These are phyloP conservation scores for Phytophthora meadii DNA, from an alignment of 352 stramenopile genomes.

Conservation along the genomic window DNA sequence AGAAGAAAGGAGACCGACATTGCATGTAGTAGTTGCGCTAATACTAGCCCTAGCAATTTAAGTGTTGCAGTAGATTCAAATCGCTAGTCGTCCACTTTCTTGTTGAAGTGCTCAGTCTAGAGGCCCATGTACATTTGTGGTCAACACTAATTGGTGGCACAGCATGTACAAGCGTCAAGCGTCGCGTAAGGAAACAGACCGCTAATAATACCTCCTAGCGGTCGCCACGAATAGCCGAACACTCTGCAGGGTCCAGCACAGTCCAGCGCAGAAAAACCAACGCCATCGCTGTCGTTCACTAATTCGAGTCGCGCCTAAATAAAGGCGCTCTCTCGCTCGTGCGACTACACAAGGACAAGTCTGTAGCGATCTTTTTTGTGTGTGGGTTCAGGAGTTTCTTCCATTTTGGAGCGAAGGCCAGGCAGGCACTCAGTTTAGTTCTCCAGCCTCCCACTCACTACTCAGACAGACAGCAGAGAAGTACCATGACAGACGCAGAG, in stretches of 20 bases:
- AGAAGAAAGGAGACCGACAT: conserved; percentile 90
- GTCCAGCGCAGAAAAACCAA: conserved; percentile 5
- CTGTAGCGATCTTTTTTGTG: conserved; percentile 28
- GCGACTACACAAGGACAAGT: conserved; percentile 3
- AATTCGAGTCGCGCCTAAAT: conserved; percentile 10
- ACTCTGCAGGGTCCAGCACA: not conserved
- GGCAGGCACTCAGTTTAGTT: conserved; percentile 38
- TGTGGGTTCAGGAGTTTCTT: conserved; percentile 36
- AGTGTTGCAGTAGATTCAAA: no score
- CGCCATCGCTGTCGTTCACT: conserved; percentile 1
- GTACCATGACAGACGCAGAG: conserved; percentile 83
- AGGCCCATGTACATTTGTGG: not conserved
- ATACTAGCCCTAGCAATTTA: not conserved
- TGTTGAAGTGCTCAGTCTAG: not conserved
- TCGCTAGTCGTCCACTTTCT: no score
- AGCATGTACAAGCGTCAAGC: not conserved
- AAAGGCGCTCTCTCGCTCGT: not conserved
- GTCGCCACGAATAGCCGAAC: not conserved
- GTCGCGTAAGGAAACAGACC: not conserved
- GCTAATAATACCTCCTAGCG: not conserved
- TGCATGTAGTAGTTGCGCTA: conserved; percentile 64
- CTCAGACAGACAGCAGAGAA: conserved; percentile 17
- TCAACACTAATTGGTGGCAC: not conserved
- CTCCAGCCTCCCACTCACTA: conserved; percentile 9
- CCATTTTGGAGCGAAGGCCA: conserved; percentile 37